phyloP scores from a whole-genome alignment of 306 rosid species.

The Hippophae tibetana region DNA sequence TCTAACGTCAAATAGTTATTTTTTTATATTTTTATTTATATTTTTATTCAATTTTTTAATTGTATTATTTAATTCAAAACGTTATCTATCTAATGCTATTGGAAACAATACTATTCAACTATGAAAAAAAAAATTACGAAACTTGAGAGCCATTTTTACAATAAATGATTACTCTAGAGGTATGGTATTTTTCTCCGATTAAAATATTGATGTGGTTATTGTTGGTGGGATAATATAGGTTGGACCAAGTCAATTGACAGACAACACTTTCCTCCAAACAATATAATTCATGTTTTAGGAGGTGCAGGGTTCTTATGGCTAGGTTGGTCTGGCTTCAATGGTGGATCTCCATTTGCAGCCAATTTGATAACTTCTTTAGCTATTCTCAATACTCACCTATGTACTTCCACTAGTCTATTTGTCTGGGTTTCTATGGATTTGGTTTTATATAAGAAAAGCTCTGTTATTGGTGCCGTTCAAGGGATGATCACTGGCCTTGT shows the following conservation, averaged over 20 bases:
- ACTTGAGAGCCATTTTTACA: too few relatives aligned
- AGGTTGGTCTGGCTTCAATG: conserved; percentile 81
- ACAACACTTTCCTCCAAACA: conserved; percentile 61
- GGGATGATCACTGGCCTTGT: conserved; percentile 84
- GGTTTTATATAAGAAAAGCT: conserved; percentile 49
- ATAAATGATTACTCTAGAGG: too few relatives aligned
- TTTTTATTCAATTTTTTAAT: too few relatives aligned
- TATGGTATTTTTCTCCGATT: not conserved
- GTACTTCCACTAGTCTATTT: conserved; percentile 63
- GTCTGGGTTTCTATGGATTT: conserved; percentile 67
- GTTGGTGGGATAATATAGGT: conserved; percentile 29
- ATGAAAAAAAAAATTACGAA: too few relatives aligned
- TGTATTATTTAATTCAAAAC: too few relatives aligned
- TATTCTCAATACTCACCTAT: conserved; percentile 54
- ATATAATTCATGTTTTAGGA: conserved; percentile 61
- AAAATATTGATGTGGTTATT: not conserved
- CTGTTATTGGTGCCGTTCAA: conserved; percentile 60
- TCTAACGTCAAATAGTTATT: too few relatives aligned
- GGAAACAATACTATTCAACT: too few relatives aligned
- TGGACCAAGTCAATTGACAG: conserved; percentile 61
- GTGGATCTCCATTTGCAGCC: conserved; percentile 59
- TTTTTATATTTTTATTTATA: too few relatives aligned
- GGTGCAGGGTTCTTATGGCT: conserved; percentile 80
- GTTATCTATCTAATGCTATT: too few relatives aligned
- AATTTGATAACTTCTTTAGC: conserved; percentile 42